These are phyloP conservation scores for Phytophthora chlamydospora DNA, from an alignment of 352 stramenopile species.

Conservation along the genomic window DNA sequence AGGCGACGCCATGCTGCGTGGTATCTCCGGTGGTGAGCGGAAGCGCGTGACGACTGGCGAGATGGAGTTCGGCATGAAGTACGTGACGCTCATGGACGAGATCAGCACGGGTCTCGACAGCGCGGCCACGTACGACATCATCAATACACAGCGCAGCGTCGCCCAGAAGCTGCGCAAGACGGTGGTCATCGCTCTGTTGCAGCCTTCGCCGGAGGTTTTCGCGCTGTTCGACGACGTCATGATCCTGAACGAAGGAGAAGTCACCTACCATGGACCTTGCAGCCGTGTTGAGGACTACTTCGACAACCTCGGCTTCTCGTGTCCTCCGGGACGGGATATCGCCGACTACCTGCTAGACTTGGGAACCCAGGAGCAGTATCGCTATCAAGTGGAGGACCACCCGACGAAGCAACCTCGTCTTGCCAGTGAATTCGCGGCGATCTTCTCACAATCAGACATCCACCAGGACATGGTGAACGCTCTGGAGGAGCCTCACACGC, in stretches of 20 bases:
- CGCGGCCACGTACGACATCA: background rate
- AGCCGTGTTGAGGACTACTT: constrained; percentile 71
- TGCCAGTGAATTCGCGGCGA: background rate
- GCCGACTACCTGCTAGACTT: constrained; percentile 35
- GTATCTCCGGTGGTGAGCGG: constrained; percentile 72
- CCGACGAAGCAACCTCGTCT: constrained; percentile 40
- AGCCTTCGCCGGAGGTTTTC: constrained; percentile 30
- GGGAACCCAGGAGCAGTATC: constrained; percentile 25
- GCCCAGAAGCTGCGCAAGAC: constrained; percentile 35
- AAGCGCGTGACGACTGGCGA: constrained; percentile 79
- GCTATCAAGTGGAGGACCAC: constrained; percentile 33
- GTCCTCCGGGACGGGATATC: constrained; percentile 20
- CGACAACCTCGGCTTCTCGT: constrained; percentile 47
- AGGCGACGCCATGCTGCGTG: constrained; percentile 48
- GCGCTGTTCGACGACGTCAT: constrained; percentile 14
- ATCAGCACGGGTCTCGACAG: constrained; percentile 58
- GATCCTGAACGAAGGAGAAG: constrained; percentile 24
- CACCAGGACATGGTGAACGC: constrained; percentile 41
- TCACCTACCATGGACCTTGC: constrained; percentile 48
- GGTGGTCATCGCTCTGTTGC: constrained; percentile 44
- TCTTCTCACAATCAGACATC: constrained; percentile 38
- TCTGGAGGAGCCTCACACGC: constrained; percentile 1
- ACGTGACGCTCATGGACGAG: constrained; percentile 85
- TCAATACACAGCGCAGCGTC: background rate
- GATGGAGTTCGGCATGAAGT: constrained; percentile 87